Percentiles rank a stretch among this genome's conserved stretches.
These are phyloP conservation scores for Claviceps sp. DNA, from an alignment of 2,329 filamentous ascomycete genomes.

Conservation along the genomic window DNA sequence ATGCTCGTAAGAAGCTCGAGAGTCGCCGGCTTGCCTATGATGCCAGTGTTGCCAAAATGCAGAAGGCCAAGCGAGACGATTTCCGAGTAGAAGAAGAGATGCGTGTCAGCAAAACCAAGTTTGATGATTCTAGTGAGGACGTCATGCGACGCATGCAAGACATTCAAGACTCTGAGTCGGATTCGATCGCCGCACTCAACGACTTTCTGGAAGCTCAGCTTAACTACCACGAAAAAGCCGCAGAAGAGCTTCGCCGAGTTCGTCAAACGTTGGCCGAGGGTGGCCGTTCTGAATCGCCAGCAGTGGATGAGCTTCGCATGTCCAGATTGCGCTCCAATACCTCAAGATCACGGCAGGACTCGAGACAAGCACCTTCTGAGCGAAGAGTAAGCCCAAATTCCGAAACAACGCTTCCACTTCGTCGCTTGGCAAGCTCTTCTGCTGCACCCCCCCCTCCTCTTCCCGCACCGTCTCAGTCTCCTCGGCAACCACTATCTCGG, in stretches of 20 bases:
- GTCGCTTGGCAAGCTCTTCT: constrained; percentile 22
- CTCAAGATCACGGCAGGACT: constrained; percentile 28
- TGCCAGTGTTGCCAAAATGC: constrained; percentile 76
- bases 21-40: constrained; percentile 81
- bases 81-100: constrained; percentile 89
- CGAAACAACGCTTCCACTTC: constrained; percentile 32
- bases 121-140: constrained; percentile 89
- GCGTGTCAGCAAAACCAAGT: constrained; percentile 82
- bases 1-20: constrained; percentile 87
- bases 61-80: constrained; percentile 88
- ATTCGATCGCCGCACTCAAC: constrained; percentile 67
- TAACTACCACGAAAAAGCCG: constrained; percentile 80
- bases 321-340: constrained; percentile 35
- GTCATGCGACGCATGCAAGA: constrained; percentile 89
- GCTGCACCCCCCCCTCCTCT: constrained; percentile 19
- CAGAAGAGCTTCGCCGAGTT: constrained; percentile 59
- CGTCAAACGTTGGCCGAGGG: constrained; percentile 30
- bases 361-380: constrained; percentile 1
- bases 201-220: constrained; percentile 80
- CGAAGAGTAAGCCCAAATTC: constrained; percentile 9
- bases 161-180: constrained; percentile 81
- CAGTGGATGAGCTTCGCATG: constrained; percentile 9
- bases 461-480: constrained; percentile 18
- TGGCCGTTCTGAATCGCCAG: constrained; percentile 6
- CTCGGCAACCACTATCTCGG: constrained; percentile 2